Evolutionary conservation across 208 protist species (phyloP).

Genomic region (Leishmania guyanensis): DNA sequence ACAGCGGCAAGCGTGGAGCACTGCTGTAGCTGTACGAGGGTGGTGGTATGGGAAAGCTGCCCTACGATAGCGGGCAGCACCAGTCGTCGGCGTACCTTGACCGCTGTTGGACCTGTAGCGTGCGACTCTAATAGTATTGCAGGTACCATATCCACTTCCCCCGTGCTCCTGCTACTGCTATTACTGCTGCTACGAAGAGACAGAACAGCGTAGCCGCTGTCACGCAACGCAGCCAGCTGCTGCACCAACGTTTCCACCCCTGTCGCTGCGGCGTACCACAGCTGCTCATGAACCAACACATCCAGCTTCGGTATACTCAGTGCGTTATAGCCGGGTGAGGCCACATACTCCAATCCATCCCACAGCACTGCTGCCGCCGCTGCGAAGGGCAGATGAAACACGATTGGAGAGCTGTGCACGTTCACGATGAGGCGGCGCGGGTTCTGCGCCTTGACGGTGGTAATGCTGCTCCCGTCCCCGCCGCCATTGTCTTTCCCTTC

Average conservation of each 20-base stretch:
- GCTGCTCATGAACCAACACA: conserved; percentile 28
- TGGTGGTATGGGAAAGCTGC: conserved; percentile 7
- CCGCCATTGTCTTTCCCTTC: not conserved
- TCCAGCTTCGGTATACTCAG: conserved; percentile 25
- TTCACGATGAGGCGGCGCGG: conserved; percentile 30
- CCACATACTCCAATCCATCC: conserved; percentile 36
- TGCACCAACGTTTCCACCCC: conserved; percentile 8
- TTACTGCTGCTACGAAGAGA: conserved; percentile 12
- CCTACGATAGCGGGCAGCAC: conserved; percentile 20
- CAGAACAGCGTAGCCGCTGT: conserved; percentile 22
- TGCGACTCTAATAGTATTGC: conserved; percentile 24
- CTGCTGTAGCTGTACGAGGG: conserved; percentile 19
- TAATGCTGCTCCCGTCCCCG: not conserved
- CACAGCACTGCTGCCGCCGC: conserved; percentile 44
- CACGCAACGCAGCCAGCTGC: conserved; percentile 8
- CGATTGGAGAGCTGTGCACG: conserved; percentile 39
- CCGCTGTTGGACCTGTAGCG: conserved; percentile 14
- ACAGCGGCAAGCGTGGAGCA: conserved; percentile 20
- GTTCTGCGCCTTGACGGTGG: not conserved
- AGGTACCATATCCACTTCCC: conserved; percentile 1
- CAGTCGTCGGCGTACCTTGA: conserved; percentile 15
- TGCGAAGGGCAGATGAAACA: conserved; percentile 40
- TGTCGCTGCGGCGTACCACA: conserved; percentile 3
- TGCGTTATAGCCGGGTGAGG: conserved; percentile 26
- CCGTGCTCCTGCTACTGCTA: not conserved